phyloP scores from a whole-genome alignment of 257 asterid species.

The Haberlea rhodopensis region DNA sequence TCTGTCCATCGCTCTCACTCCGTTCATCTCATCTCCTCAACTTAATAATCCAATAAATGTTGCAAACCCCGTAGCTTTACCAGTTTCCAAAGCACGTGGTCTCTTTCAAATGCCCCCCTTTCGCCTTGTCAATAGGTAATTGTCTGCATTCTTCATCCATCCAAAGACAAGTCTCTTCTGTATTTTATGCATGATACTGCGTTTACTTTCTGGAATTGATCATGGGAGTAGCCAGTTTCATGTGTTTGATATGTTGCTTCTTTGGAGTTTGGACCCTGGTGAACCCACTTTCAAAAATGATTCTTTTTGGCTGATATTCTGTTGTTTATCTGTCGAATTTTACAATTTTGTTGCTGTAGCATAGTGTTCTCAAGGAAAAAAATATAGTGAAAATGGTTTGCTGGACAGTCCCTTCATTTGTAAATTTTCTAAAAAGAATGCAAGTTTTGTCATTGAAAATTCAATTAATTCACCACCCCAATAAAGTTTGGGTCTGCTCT shows the following conservation, averaged over 20 bases:
- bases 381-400: neutral
- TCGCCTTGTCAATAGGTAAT: constrained; percentile 75
- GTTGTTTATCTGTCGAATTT: neutral
- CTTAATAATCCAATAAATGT: constrained; percentile 22
- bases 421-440: too few relatives aligned
- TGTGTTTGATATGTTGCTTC: neutral
- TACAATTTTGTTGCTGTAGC: neutral
- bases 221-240: neutral
- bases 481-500: neutral
- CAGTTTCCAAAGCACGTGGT: constrained; percentile 75
- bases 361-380: neutral
- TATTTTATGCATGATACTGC: neutral
- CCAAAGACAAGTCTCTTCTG: neutral
- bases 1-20: constrained; percentile 45
- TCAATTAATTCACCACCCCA: neutral
- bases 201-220: neutral
- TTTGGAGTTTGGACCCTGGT: neutral
- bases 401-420: too few relatives aligned
- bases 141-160: neutral
- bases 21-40: constrained; percentile 42
- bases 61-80: constrained; percentile 34
- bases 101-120: constrained; percentile 93
- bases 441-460: neutral
- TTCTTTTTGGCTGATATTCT: neutral
- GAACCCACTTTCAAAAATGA: constrained; percentile 2